Evolutionary conservation across 2,329 filamentous ascomycete species (phyloP), one percentile per base, ranked within the genome.

Genomic region (Emergomyces africanus): DNA sequence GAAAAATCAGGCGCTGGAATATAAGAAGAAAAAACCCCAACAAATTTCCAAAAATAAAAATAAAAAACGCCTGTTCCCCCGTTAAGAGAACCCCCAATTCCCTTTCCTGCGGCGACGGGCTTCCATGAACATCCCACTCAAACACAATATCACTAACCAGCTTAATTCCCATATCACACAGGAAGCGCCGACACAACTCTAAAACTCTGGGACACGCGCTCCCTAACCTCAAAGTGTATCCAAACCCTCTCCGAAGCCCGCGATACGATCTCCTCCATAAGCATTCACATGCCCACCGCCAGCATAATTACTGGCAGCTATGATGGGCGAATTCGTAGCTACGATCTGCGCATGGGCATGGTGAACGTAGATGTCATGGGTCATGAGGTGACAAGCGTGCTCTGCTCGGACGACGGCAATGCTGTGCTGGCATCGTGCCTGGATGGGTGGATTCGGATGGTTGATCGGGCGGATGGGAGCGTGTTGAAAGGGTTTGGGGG

Each of bases 331-430:
- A 83, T 95, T 0, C 78, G 92, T 58, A 80, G 80, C 61, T 96
- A 97, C 74, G 92, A 97, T 74, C 74, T 95, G 46, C 80, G 90
- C 58, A 87, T 83, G 79, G 91, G 91, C 0, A 78, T 77, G 57
- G 79, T 85, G 54, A 82, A 83, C 4, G 83, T 82, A 1, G 90
- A 95, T 73, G 83, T 89, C 1, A 75, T 94, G 28, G 73, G 71
- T 46, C 75, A 78, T 61, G 77, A 81, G 2, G 87, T 96, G n/a
- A 95, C 90, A 8, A 90, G 86, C 71, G 70, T 96, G 59, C 76
- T 76, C 48, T 75, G 88, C 55, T 87, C 88, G 1, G 80, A 80
- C 57, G 89, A 92, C 66, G 89, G 84, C 0, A 86, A 86, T 64
- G 85, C 87, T 0, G 70, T 92, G 63, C 75, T 97, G 35, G 86